Percentiles rank a stretch among this genome's conserved stretches.
phyloP scores from a whole-genome alignment of 2,329 filamentous ascomycete genomes.

The Aspergillus pseudoviridinutans region DNA sequence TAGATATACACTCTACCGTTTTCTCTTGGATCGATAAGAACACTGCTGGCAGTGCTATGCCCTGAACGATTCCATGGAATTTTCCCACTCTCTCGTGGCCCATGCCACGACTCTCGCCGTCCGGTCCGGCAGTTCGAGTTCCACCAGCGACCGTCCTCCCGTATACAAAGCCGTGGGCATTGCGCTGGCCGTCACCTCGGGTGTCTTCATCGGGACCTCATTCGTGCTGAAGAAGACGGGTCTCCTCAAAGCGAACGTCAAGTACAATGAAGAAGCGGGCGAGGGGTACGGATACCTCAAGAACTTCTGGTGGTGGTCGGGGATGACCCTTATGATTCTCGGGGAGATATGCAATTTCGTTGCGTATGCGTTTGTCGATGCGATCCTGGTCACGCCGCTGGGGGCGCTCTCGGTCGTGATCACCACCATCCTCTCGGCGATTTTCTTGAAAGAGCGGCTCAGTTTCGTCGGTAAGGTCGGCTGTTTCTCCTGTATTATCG shows the following conservation, averaged over 20 bases:
- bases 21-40: conserved; percentile 10
- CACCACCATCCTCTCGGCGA: conserved; percentile 82
- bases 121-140: conserved; percentile 11
- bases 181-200: conserved; percentile 77
- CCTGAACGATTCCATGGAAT: conserved; percentile 41
- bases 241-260: conserved; percentile 84
- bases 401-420: conserved; percentile 91
- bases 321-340: conserved; percentile 95
- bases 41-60: conserved; percentile 11
- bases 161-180: conserved; percentile 85
- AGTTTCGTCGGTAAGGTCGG: conserved; percentile 95
- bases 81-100: conserved; percentile 31
- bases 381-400: conserved; percentile 88
- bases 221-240: conserved; percentile 96
- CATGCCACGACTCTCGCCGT: conserved; percentile 14
- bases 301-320: conserved; percentile 90
- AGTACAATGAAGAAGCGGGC: conserved; percentile 92
- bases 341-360: conserved; percentile 97
- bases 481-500: conserved; percentile 91
- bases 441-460: conserved; percentile 91
- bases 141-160: conserved; percentile 43
- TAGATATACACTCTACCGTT: background rate
- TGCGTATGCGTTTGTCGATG: conserved; percentile 94
- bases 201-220: conserved; percentile 87
- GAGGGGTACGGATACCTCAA: conserved; percentile 97